Evolutionary conservation across 169 alveolate genomes (phyloP).

Genomic region (Plasmodium berghei): DNA sequence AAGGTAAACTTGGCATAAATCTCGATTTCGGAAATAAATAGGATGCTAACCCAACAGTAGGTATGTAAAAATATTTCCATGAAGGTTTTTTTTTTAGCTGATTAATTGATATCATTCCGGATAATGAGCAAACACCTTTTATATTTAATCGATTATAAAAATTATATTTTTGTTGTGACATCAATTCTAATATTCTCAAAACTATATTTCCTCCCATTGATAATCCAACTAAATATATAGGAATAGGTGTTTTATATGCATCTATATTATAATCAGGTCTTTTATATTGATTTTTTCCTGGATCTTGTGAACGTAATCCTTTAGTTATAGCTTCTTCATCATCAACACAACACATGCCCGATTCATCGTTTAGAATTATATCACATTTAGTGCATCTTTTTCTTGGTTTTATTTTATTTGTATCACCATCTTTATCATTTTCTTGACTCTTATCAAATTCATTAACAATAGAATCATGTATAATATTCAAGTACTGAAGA

Average conservation of each 20-base stretch:
- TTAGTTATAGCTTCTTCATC: neutral
- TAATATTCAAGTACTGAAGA: conserved; percentile 7
- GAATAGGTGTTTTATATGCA: conserved; percentile 1
- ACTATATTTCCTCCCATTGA: conserved; percentile 84
- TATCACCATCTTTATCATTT: conserved; percentile 12
- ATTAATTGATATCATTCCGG: conserved; percentile 72
- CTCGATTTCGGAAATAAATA: conserved; percentile 9
- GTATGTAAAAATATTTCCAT: conserved; percentile 22
- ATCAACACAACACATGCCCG: neutral
- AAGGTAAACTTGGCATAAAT: neutral
- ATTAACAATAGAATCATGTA: conserved; percentile 6
- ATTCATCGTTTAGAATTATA: neutral
- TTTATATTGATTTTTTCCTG: neutral
- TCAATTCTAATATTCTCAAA: conserved; percentile 48
- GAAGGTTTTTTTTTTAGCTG: conserved; percentile 2
- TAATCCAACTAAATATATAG: conserved; percentile 73
- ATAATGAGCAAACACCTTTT: conserved; percentile 77
- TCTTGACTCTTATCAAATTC: neutral
- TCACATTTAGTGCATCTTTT: neutral
- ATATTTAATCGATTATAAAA: conserved; percentile 30
- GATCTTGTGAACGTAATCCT: neutral
- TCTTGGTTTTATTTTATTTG: neutral
- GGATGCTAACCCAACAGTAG: neutral
- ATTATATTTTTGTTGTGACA: neutral
- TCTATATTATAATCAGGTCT: neutral